phyloP scores from a whole-genome alignment of 73 alveolate genomes.

The Durusdinium trenchii region DNA sequence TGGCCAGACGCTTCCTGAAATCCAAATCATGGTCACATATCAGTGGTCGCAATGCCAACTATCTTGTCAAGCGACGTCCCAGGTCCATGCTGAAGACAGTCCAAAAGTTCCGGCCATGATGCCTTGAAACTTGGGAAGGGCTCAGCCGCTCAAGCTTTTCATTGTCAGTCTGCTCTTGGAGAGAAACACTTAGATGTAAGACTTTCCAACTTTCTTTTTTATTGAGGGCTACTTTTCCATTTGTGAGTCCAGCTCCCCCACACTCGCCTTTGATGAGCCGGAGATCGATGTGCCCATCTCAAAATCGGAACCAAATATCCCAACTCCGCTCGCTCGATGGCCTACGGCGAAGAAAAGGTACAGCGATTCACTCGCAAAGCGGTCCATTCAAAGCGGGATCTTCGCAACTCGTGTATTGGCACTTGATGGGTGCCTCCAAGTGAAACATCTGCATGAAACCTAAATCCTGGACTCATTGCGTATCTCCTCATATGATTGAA shows the following conservation, averaged over 20 bases:
- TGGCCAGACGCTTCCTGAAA: not conserved
- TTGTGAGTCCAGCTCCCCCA: not conserved
- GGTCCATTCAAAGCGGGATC: no score
- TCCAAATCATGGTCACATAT: not conserved
- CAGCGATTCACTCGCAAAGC: no score
- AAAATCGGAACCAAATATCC: conserved; percentile 82
- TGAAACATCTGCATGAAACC: no score
- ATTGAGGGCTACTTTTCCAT: not conserved
- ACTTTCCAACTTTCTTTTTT: not conserved
- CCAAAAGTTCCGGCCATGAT: conserved; percentile 86
- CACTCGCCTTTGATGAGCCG: conserved; percentile 17
- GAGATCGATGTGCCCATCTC: conserved; percentile 92
- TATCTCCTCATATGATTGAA: no score
- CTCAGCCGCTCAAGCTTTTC: not conserved
- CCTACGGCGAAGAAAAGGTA: no score
- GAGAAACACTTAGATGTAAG: not conserved
- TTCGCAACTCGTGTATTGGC: no score
- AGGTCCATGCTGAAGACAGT: conserved; percentile 94
- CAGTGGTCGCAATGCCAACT: not conserved
- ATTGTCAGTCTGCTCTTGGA: not conserved
- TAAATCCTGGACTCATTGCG: no score
- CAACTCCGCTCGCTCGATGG: conserved; percentile 85
- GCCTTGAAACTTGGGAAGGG: not conserved
- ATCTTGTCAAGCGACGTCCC: conserved; percentile 42
- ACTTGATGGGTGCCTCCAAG: no score